phyloP scores from a whole-genome alignment of 2,329 filamentous ascomycete genomes.

The Sordariomycetes sp. region DNA sequence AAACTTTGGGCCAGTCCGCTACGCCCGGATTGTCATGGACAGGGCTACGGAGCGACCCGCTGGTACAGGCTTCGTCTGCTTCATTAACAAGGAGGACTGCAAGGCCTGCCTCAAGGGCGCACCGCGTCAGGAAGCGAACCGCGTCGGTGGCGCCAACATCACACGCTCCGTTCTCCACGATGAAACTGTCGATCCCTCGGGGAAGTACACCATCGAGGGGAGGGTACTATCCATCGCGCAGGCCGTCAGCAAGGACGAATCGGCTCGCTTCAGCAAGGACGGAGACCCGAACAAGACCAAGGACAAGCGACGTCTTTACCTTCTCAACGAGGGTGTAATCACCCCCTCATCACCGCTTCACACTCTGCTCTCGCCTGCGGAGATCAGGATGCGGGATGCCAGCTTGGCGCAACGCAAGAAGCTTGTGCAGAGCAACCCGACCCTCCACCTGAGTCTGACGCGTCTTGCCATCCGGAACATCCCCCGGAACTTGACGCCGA shows the following conservation, averaged over 20 bases:
- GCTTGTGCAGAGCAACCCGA: constrained; percentile 82
- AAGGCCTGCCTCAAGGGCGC: constrained; percentile 63
- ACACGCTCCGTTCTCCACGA: constrained; percentile 82
- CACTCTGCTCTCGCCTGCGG: constrained; percentile 59
- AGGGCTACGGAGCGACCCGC: constrained; percentile 72
- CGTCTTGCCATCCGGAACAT: constrained; percentile 87
- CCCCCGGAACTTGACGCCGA: constrained; percentile 68
- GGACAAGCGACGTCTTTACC: constrained; percentile 82
- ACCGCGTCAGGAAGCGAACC: constrained; percentile 39
- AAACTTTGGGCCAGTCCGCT: constrained; percentile 79
- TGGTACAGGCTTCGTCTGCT: constrained; percentile 92
- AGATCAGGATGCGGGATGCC: constrained; percentile 78
- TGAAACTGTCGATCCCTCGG: constrained; percentile 66
- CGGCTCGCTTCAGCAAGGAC: constrained; percentile 54
- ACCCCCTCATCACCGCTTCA: constrained; percentile 65
- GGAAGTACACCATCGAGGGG: constrained; percentile 81
- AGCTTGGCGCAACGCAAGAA: constrained; percentile 80
- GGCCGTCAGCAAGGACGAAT: constrained; percentile 75
- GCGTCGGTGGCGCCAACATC: constrained; percentile 22
- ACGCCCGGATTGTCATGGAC: constrained; percentile 85
- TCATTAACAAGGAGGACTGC: constrained; percentile 65
- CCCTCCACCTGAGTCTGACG: constrained; percentile 76
- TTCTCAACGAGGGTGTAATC: constrained; percentile 79
- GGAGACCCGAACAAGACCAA: constrained; percentile 58
- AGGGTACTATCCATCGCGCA: constrained; percentile 74